Evolutionary conservation across 805 yeast genomes (phyloP), one percentile per base, ranked within the genome.

Genomic region (Candida wancherniae): DNA sequence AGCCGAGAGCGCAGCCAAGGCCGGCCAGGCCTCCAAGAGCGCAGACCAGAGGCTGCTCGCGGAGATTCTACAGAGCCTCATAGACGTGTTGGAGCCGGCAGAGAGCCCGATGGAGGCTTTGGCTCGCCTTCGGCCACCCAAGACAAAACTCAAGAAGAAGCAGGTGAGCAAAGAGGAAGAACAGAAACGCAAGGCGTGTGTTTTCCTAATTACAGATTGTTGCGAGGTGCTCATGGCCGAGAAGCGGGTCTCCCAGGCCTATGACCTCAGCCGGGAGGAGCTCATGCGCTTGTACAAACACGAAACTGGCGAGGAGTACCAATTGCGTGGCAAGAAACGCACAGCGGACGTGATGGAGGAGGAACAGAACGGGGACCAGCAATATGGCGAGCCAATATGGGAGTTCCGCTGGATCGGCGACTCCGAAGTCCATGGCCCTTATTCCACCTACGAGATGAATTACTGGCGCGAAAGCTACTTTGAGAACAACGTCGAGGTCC

Each of bases 101-200:
- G 87, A 80, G 45, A 67, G 77, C 0, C 69, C 80, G 2, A 40
- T 73, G 50, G 84, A 80, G 44, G 71, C 76, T 1, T 51, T 80
- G 19, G 49, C 73, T 44, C 42, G 61, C 64, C 39, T 57, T 18
- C 25, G 33, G 18, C 48, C 48, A 2, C 18, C 26, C 11, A 37
- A 32, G 18, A 25, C 12, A 12, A 15, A 20, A 9, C 19, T 19
- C 5, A 15, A 14, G 19, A 24, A 21, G n/a, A 28, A 21, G 12
- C 63, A 22, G 21, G 29, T 19, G 16, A 44, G 30, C 31, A 43
- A 25, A 21, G 18, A 11, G 2, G 33, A 28, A 3, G 38, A 33
- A 10, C 11, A 22, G 6, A 20, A 26, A 1, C 37, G 45, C 13
- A 63, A 50, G 22, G 12, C 40, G 6, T 22, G 25, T 1, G 52